Evolutionary conservation across 768 basidiomycete genomes (phyloP).

Genomic region (Xerocomellus intermedius): DNA sequence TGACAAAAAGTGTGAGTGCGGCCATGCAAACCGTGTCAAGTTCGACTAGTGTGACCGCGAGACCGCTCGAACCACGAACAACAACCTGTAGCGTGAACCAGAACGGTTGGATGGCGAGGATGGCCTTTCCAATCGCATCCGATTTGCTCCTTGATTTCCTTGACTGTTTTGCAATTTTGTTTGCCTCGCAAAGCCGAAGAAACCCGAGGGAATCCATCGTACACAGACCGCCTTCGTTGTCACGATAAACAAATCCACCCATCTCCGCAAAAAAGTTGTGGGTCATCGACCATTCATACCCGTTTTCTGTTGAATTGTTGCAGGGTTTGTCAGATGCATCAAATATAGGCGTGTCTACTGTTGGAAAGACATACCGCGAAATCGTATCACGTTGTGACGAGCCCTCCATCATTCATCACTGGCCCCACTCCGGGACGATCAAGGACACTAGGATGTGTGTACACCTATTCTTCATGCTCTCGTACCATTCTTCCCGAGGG

Average conservation of each 20-base stretch:
- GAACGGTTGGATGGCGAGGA: not conserved
- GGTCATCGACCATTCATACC: constrained; percentile 1
- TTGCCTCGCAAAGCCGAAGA: not conserved
- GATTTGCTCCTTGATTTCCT: constrained; percentile 2
- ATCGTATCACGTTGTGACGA: not conserved
- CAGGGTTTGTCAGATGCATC: not conserved
- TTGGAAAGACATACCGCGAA: not conserved
- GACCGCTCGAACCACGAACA: not conserved
- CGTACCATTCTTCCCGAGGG: too few species aligned
- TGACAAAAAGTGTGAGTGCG: not conserved
- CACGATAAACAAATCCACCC: not conserved
- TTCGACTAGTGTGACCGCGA: constrained; percentile 1
- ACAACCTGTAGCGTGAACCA: constrained; percentile 1
- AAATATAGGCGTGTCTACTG: not conserved
- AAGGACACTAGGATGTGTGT: not conserved
- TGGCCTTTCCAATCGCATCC: not conserved
- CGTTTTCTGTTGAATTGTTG: not conserved
- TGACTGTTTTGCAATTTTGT: not conserved
- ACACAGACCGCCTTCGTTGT: not conserved
- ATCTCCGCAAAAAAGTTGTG: not conserved
- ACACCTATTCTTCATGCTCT: too few species aligned
- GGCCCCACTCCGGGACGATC: not conserved
- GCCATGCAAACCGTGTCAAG: not conserved
- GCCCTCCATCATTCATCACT: not conserved
- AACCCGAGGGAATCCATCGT: not conserved